These are phyloP conservation scores for Metschnikowia proteae DNA, from an alignment of 805 yeast genomes.

Conservation along the genomic window DNA sequence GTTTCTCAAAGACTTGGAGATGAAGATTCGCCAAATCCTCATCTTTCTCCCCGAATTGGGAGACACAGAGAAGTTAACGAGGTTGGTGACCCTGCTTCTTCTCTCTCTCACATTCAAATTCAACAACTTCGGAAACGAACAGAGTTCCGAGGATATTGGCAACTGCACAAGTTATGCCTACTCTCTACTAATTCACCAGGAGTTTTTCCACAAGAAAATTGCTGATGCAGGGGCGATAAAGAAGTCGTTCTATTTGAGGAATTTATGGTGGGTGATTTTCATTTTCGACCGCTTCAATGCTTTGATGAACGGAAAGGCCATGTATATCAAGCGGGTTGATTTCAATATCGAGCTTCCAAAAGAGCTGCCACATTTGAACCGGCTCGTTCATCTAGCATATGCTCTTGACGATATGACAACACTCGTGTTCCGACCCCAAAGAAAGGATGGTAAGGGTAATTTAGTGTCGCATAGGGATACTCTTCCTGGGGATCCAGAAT, in stretches of 20 bases:
- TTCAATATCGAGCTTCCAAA: conserved; percentile 15
- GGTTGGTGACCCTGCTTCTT: conserved; percentile 20
- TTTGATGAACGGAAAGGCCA: conserved; percentile 15
- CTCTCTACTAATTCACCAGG: conserved; percentile 19
- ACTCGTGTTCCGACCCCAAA: conserved; percentile 15
- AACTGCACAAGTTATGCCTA: conserved; percentile 19
- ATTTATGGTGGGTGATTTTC: conserved; percentile 22
- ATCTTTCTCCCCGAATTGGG: conserved; percentile 23
- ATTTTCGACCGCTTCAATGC: conserved; percentile 21
- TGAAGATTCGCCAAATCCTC: conserved; percentile 21
- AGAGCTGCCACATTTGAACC: conserved; percentile 11
- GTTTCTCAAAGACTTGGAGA: conserved; percentile 15
- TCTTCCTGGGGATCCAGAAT: conserved; percentile 13
- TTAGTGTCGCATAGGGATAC: conserved; percentile 7
- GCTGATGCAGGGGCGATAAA: conserved; percentile 12
- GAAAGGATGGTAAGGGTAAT: conserved; percentile 1
- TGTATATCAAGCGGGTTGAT: conserved; percentile 16
- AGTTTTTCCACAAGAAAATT: conserved; percentile 14
- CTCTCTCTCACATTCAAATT: conserved; percentile 18
- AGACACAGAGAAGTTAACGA: conserved; percentile 20
- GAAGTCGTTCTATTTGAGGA: conserved; percentile 13
- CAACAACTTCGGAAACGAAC: conserved; percentile 22
- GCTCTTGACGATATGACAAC: conserved; percentile 15
- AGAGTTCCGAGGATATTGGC: conserved; percentile 20
- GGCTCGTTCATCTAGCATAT: conserved; percentile 15